Percentiles rank a stretch among this genome's conserved stretches.
phyloP scores from a whole-genome alignment of 768 basidiomycete genomes.

The Strobilomyces dryophilus region DNA sequence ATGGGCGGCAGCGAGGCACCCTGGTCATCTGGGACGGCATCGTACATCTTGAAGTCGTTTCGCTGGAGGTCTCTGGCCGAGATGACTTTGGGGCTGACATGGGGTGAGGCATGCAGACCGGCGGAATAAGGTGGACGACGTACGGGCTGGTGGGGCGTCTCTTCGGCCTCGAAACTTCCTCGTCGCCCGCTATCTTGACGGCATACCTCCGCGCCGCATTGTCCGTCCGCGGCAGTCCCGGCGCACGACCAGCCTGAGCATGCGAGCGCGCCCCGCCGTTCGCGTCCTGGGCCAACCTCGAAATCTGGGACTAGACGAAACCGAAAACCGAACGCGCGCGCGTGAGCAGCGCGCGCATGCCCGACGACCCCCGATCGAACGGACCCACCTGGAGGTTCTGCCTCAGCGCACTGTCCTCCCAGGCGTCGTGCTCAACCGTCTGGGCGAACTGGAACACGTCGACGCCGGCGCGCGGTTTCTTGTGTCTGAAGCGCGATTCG shows the following conservation, averaged over 20 bases:
- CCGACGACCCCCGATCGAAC: not conserved
- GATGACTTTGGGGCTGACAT: constrained; percentile 49
- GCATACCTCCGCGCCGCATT: constrained; percentile 47
- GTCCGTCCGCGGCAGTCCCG: constrained; percentile 29
- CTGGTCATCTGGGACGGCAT: constrained; percentile 52
- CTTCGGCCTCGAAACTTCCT: constrained; percentile 5
- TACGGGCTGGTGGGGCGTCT: constrained; percentile 43
- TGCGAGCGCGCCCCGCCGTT: constrained; percentile 15
- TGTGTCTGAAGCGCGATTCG: constrained; percentile 56
- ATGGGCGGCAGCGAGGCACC: constrained; percentile 27
- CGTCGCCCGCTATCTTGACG: constrained; percentile 30
- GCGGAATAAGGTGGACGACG: constrained; percentile 8
- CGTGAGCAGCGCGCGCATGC: not conserved
- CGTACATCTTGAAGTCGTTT: constrained; percentile 62
- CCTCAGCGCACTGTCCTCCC: constrained; percentile 56
- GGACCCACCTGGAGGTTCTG: constrained; percentile 57
- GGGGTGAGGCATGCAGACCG: not conserved
- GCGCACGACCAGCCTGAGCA: constrained; percentile 10
- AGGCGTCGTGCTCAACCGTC: constrained; percentile 67
- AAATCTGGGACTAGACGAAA: constrained; percentile 49
- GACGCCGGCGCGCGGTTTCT: constrained; percentile 51
- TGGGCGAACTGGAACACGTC: constrained; percentile 80
- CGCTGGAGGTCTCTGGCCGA: constrained; percentile 46
- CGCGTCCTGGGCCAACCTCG: constrained; percentile 45
- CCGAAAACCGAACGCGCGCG: not conserved